Conservation (phyloP, 371 early-diverging fungal species). For the Lichtheimia hyalospora region DNA sequence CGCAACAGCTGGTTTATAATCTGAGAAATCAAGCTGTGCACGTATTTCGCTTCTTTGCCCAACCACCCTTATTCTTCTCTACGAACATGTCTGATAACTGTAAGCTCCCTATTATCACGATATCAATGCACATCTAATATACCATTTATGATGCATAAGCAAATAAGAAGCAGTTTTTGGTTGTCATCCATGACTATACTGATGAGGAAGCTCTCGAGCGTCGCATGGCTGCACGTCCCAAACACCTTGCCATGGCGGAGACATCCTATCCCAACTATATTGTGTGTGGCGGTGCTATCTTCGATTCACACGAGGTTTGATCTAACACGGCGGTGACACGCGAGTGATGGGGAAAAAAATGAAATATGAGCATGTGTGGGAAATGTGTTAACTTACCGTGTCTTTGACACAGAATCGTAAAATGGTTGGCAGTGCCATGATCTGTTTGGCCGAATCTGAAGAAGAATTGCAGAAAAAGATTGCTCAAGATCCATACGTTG, state of each 20-base stretch:
- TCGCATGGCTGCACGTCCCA: slow-evolving; percentile 16
- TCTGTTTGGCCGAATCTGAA: slow-evolving; percentile 45
- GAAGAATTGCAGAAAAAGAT: slow-evolving; percentile 40
- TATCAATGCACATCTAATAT: too few relatives aligned
- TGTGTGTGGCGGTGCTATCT: slow-evolving; percentile 18
- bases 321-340: too few relatives aligned
- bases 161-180: slow-evolving; percentile 17
- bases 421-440: slow-evolving; percentile 57
- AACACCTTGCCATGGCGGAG: slow-evolving; percentile 15
- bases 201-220: slow-evolving; percentile 11
- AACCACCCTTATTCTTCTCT: too few relatives aligned
- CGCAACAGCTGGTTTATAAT: too few relatives aligned
- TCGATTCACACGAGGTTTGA: slow-evolving; percentile 18
- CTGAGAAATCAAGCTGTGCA: too few relatives aligned
- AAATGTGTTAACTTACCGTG: background rate
- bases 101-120: too few relatives aligned
- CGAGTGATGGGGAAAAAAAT: too few relatives aligned
- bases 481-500: slow-evolving; percentile 51
- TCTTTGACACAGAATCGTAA: slow-evolving; percentile 19
- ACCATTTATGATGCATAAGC: background rate
- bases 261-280: slow-evolving; percentile 6
- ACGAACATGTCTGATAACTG: too few relatives aligned
- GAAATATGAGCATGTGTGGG: background rate
- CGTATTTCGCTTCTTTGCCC: too few relatives aligned
- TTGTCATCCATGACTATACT: slow-evolving; percentile 18